Evolutionary conservation across 306 rosid species (phyloP), one percentile per base, ranked within the genome.

Genomic region (Psophocarpus tetragonolobus): DNA sequence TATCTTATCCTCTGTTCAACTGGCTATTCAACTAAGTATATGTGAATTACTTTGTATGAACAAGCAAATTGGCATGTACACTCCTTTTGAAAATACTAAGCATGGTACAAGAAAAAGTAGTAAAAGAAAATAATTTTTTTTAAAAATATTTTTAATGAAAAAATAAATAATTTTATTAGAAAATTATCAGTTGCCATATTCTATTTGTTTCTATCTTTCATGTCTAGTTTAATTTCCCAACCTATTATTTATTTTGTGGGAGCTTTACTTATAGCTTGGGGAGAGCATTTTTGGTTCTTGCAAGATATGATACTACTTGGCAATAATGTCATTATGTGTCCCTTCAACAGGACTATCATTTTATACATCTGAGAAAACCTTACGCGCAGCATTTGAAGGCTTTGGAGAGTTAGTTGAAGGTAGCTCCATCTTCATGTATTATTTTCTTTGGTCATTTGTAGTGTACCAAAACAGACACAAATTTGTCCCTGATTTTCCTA

Each of bases 401-500:
- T 93, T 85, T 64, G 96, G 97, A 4, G 88, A 91, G 85, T 89
- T 93, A 42, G 95, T 92, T 38, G 91, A 90, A 87, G 98, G 97
- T 94, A 84, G 27, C 62, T 38, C 56, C 27, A 20, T 54, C 14
- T 26, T 65, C 27, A 36, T 68, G 62, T 54, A 45, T 26, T 61
- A 12, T 36, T 69, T 53, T 67, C 70, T 64, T 23, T 50, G 61
- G 57, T 26, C 48, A 26, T 35, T 47, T 38, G 1, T 14, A 48
- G 50, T 35, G 17, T 85, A 53, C 27, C 58, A 68, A 29, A 27
- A 47, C 50, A 48, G 47, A 60, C 64, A 24, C 10, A 15, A 47
- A 17, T 10, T 4, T 6, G 45, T 60, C 21, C 13, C 20, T 12
- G 56, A 71, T 71, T 58, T 60, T 70, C 53, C 80, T 77, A 30